phyloP scores from a whole-genome alignment of 129 eudicot species.

The Centaurea solstitialis region DNA sequence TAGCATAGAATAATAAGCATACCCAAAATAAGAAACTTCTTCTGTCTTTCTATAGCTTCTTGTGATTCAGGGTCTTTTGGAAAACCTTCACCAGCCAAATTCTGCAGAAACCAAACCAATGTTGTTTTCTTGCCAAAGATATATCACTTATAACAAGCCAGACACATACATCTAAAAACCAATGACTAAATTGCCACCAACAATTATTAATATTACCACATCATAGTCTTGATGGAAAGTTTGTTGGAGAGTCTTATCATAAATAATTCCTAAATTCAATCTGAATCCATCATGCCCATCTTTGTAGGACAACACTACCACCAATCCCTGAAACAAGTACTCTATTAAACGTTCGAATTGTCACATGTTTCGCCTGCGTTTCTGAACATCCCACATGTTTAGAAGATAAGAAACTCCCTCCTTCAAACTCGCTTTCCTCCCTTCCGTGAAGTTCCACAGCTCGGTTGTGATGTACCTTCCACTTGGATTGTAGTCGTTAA shows the following conservation, averaged over 20 bases:
- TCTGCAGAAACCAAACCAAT: background rate
- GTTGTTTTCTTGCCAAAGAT: background rate
- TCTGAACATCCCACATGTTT: slow-evolving; percentile 42
- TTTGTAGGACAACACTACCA: background rate
- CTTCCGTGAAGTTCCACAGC: slow-evolving; percentile 62
- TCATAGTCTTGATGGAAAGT: background rate
- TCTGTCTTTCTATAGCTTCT: too few relatives aligned
- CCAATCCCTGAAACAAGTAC: background rate
- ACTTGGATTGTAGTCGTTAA: slow-evolving; percentile 85
- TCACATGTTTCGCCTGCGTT: slow-evolving; percentile 31
- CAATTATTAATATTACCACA: slow-evolving; percentile 30
- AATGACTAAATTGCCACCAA: slow-evolving; percentile 12
- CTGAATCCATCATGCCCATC: background rate
- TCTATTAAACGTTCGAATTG: too few relatives aligned
- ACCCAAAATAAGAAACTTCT: background rate
- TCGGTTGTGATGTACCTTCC: slow-evolving; percentile 67
- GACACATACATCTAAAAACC: background rate
- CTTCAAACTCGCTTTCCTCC: slow-evolving; percentile 60
- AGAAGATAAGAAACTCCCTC: slow-evolving; percentile 53
- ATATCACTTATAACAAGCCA: background rate
- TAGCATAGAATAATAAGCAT: background rate
- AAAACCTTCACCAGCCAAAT: background rate
- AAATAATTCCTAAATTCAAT: slow-evolving; percentile 12
- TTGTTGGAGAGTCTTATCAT: slow-evolving; percentile 22
- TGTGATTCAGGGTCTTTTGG: background rate